Evolutionary conservation across 2,329 filamentous ascomycete species (phyloP).

Genomic region (Alternaria arbusti): DNA sequence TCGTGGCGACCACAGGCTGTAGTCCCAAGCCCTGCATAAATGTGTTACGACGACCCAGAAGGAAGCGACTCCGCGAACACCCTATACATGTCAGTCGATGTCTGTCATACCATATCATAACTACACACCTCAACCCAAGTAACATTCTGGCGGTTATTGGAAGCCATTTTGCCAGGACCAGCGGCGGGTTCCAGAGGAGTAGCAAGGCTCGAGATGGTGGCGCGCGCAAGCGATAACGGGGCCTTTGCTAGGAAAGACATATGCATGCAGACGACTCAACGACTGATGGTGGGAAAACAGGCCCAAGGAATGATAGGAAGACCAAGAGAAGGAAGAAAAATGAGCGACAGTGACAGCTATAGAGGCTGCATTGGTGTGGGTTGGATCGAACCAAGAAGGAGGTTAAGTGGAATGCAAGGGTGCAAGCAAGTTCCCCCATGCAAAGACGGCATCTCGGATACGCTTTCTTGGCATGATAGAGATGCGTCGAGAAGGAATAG

Average conservation of each 20-base stretch:
- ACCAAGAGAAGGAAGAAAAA: constrained; percentile 16
- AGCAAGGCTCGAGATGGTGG: constrained; percentile 27
- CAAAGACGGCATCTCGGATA: constrained; percentile 44
- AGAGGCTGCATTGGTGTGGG: constrained; percentile 30
- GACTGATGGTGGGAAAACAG: constrained; percentile 13
- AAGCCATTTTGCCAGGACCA: constrained; percentile 28
- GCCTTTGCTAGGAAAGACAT: constrained; percentile 36
- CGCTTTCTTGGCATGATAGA: constrained; percentile 35
- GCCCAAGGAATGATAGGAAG: constrained; percentile 2
- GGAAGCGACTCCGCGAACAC: constrained; percentile 60
- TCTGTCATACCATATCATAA: background rate
- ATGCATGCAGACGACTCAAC: constrained; percentile 26
- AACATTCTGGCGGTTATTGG: constrained; percentile 46
- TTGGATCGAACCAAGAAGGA: constrained; percentile 25
- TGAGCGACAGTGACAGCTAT: constrained; percentile 31
- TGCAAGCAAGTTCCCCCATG: constrained; percentile 38
- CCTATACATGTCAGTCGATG: constrained; percentile 42
- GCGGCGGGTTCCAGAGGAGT: constrained; percentile 15
- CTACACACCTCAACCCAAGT: constrained; percentile 51
- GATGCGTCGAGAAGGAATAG: constrained; percentile 26
- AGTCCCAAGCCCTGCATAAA: constrained; percentile 60
- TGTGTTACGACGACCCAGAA: constrained; percentile 62
- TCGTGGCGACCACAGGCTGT: constrained; percentile 57
- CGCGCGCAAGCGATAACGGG: constrained; percentile 33
- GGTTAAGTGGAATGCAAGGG: constrained; percentile 33